These are phyloP conservation scores for Lepidium africanum DNA, from an alignment of 345 rosid species.

Conservation along the genomic window DNA sequence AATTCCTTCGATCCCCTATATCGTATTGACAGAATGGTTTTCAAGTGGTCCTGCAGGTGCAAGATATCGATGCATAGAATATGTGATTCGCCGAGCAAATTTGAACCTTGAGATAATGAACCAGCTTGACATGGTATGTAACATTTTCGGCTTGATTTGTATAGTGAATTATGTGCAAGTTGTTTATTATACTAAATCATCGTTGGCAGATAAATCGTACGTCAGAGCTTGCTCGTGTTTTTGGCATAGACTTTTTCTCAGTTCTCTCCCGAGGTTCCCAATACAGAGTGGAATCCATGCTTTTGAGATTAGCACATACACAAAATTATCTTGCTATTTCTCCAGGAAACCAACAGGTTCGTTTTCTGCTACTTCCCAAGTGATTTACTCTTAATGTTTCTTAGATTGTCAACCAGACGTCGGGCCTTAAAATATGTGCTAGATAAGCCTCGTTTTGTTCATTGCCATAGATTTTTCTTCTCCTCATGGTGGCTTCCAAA, in stretches of 20 bases:
- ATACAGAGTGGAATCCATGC: slow-evolving; percentile 96
- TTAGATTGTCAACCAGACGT: background rate
- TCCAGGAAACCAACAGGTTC: slow-evolving; percentile 89
- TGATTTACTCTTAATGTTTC: background rate
- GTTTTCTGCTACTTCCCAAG: background rate
- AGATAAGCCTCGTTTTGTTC: background rate
- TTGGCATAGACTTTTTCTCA: slow-evolving; percentile 96
- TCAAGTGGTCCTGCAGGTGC: slow-evolving; percentile 67
- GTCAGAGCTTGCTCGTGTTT: slow-evolving; percentile 95
- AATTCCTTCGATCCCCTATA: slow-evolving; percentile 61
- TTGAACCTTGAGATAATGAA: slow-evolving; percentile 71
- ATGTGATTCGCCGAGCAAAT: slow-evolving; percentile 60
- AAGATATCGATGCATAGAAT: slow-evolving; percentile 76
- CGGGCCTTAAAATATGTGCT: background rate
- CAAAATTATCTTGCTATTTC: slow-evolving; percentile 94
- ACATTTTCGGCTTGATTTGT: slow-evolving; percentile 1
- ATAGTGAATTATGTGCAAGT: background rate
- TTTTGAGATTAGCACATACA: slow-evolving; percentile 88
- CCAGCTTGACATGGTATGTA: slow-evolving; percentile 83
- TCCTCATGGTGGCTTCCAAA: background rate
- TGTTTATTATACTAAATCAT: background rate
- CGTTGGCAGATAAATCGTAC: slow-evolving; percentile 86
- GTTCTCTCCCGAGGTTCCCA: slow-evolving; percentile 98
- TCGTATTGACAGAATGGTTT: slow-evolving; percentile 69
- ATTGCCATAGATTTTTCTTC: background rate